Conservation (phyloP, 106 monocot genomes). For the Triglochin maritima region DNA sequence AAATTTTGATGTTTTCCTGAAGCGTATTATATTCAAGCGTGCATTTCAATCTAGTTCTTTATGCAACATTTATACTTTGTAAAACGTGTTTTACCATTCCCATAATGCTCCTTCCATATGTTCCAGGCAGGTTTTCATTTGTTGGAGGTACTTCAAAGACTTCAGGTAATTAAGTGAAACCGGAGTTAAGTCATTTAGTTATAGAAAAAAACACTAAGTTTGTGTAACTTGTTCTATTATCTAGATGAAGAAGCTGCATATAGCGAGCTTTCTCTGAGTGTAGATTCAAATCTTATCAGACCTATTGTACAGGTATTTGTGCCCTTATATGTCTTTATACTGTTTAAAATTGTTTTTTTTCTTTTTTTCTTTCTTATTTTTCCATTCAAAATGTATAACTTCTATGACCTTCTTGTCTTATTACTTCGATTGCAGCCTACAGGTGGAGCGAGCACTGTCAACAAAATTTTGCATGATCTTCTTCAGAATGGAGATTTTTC, state of each 20-base stretch:
- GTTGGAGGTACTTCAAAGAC: neutral
- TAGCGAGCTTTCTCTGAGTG: conserved; percentile 23
- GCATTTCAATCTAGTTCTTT: no score
- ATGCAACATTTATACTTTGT: no score
- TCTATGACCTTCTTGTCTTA: neutral
- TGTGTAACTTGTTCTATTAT: neutral
- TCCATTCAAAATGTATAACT: neutral
- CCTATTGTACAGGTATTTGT: conserved; percentile 20
- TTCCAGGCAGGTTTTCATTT: neutral
- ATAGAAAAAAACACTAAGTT: neutral
- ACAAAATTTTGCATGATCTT: conserved; percentile 54
- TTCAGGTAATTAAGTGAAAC: neutral
- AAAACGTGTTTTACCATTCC: neutral
- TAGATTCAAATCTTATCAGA: conserved; percentile 46
- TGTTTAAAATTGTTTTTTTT: neutral
- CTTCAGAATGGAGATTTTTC: conserved; percentile 63
- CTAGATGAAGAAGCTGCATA: conserved; percentile 34
- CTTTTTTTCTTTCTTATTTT: neutral
- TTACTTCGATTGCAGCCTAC: conserved; percentile 22
- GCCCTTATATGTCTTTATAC: neutral
- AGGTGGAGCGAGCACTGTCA: conserved; percentile 27
- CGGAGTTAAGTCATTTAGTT: neutral
- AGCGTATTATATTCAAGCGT: neutral
- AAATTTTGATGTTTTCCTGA: neutral
- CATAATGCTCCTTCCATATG: neutral